Conservation (phyloP, 257 asterid genomes). For the Mentha longifolia region DNA sequence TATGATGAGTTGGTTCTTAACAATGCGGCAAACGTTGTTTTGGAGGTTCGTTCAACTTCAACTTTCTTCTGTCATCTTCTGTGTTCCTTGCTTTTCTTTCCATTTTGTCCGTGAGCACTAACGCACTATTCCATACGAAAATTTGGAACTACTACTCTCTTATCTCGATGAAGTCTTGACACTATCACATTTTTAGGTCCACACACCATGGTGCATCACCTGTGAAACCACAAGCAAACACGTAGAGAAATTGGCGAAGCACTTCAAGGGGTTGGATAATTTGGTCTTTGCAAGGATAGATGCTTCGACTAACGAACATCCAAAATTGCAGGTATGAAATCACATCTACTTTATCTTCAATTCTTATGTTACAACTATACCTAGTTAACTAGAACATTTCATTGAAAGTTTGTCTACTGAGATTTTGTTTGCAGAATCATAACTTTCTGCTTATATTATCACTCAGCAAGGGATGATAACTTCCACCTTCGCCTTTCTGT, state of each 20-base stretch:
- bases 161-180: conserved; percentile 13
- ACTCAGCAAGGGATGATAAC: background rate
- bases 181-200: conserved; percentile 52
- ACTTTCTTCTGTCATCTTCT: background rate
- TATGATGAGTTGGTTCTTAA: conserved; percentile 74
- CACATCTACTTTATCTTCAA: background rate
- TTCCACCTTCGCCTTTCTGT: background rate
- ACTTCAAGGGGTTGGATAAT: conserved; percentile 81
- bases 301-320: conserved; percentile 89
- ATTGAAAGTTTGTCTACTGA: background rate
- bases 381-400: background rate
- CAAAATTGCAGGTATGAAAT: conserved; percentile 60
- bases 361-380: background rate
- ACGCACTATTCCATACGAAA: background rate
- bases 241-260: conserved; percentile 92
- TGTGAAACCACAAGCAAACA: conserved; percentile 91
- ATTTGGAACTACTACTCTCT: background rate
- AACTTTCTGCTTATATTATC: background rate
- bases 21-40: conserved; percentile 60
- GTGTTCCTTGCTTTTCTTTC: background rate
- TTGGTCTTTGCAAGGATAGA: conserved; percentile 84
- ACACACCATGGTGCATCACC: conserved; percentile 93
- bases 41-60: conserved; percentile 65
- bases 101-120: background rate
- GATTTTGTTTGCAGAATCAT: background rate